These are phyloP conservation scores for Cyclotella atomus DNA, from an alignment of 108 stramenopile species.

Conservation along the genomic window DNA sequence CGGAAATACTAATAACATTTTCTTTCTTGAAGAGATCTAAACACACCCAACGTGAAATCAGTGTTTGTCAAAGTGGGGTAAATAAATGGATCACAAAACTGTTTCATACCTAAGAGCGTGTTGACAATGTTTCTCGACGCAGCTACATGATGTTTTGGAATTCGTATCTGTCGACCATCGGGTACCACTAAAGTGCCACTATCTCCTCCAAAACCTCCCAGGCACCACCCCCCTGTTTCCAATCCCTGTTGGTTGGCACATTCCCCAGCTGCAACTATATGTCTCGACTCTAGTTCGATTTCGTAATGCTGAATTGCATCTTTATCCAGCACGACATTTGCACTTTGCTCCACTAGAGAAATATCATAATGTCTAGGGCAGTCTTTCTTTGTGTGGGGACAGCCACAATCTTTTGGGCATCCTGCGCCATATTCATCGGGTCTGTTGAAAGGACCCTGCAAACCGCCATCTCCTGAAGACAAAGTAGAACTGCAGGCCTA, in stretches of 20 bases:
- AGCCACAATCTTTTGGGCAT: too few relatives aligned
- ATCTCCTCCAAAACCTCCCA: background rate
- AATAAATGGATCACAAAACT: too few relatives aligned
- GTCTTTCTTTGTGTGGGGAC: background rate
- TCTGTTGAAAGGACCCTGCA: background rate
- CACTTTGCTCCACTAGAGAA: background rate
- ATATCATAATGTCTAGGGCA: background rate
- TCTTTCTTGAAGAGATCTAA: slow-evolving; percentile 13
- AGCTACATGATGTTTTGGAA: slow-evolving; percentile 20
- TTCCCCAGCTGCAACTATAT: background rate
- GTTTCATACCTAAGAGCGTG: too few relatives aligned
- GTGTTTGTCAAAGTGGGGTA: too few relatives aligned
- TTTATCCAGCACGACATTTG: background rate
- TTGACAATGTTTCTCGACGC: slow-evolving; percentile 4
- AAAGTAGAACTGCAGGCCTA: background rate
- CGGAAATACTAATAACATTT: slow-evolving; percentile 18
- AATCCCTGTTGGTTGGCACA: background rate
- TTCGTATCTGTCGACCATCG: background rate
- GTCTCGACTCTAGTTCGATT: background rate
- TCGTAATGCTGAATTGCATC: background rate
- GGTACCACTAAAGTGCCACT: background rate
- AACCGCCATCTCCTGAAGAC: background rate
- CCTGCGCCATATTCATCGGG: too few relatives aligned
- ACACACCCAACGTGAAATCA: too few relatives aligned
- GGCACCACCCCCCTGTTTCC: background rate